Evolutionary conservation across 179 eudicot species (phyloP), one percentile per base, ranked within the genome.

Genomic region (Dionaea muscipula): DNA sequence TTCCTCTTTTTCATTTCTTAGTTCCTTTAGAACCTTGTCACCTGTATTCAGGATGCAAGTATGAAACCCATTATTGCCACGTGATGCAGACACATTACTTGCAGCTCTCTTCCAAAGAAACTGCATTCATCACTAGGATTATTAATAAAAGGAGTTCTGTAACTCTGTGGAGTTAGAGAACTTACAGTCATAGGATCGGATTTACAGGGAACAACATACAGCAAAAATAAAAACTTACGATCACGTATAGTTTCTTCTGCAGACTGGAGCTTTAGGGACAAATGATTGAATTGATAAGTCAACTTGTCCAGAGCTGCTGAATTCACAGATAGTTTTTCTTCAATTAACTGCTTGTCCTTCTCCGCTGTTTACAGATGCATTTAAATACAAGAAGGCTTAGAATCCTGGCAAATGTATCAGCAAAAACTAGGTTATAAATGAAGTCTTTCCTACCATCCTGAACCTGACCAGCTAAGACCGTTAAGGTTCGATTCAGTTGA

Each of bases 401-500:
- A n/a, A 27, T 28, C 31, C 16, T 1, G 57, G 22, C 37, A 13
- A 38, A 43, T 25, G 15, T 55, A 27, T 23, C 6, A 63, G 24
- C 25, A 17, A 7, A 48, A 58, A 15, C 4, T 27, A 7, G 27
- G 35, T 31, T 31, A 31, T 6, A 31, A 31, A 31, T 11, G 41
- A 40, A 20, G 18, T 36, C 15, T 31, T 25, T 19, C 77, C 37
- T 68, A 88, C 98, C 93, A 51, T 78, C 83, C 65, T 79, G 93
- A 63, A 91, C 93, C 71, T 82, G 94, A 64, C 64, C 62, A 52
- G 88, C 81, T 55, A 91, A 66, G 47, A 71, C 73, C 59, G 82
- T 90, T 61, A 91, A 55, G 20, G 96, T 91, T 76, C 84, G 96
- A 57, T 79, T 77, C 27, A 91, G 77, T 64, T 91, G 93, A 72